Base-by-base conservation (phyloP, 805 yeast genomes). In the Kluyveromyces starmeri region DNA sequence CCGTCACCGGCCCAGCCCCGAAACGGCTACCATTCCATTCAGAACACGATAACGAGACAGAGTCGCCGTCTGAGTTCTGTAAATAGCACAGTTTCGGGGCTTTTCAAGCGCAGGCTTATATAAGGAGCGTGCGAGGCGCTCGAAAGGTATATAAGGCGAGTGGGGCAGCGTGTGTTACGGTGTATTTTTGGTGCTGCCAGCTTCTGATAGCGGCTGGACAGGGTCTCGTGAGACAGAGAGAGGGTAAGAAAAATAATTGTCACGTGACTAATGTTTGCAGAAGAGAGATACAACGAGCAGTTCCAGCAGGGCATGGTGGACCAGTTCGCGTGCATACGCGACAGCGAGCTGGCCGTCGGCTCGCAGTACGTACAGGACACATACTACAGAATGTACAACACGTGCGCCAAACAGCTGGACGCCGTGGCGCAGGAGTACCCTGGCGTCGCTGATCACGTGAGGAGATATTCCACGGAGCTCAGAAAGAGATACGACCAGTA, bases 281-380 rank as follows among this genome's bases (percentile, higher is more conserved):
- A 32, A 17, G 28, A 32, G 7, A 32, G 7, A 23, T 32, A 16
- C 14, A 22, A 30, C 13, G 25, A 30, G 8, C 33, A 30, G 12
- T 30, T 30, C 12, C 33, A 30, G 11, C 33, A 30, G 16, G 25
- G 33, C 11, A 30, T 30, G 33, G 19, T 20, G 7, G 33, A 30
- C 25, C 33, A 30, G 18, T 30, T 30, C 19, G 26, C 15, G 8
- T 21, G 33, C 16, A 21, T 30, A 12, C 13, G 16, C 8, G 33
- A 30, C 25, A 30, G 25, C 19, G 25, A 30, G 6, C 17, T 30
- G 13, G 13, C 15, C 15, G 18, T 21, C 22, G 17, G 25, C 13
- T 20, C 33, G 9, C 13, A 22, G 16, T 30, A 30, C 19, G 11
- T 30, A 19, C 26, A 20, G 17, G 25, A 30, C 9, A 15, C 15